Conservation (phyloP, 2,329 filamentous ascomycete species). For the Aspergillus nomiae region DNA sequence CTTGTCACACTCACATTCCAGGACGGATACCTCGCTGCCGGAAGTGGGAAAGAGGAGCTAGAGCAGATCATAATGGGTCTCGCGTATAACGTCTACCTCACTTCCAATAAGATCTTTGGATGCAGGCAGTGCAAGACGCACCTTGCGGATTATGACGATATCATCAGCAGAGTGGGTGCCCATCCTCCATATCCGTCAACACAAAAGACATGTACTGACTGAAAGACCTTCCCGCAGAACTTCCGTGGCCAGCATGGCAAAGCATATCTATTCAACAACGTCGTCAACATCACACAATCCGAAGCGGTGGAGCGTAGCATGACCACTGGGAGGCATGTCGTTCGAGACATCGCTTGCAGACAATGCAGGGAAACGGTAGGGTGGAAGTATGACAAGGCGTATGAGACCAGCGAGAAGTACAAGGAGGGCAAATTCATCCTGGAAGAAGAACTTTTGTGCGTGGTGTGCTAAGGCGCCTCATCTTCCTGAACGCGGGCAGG, state of each 20-base stretch:
- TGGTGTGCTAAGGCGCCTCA: conserved; percentile 59
- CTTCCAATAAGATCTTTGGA: conserved; percentile 82
- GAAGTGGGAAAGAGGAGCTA: conserved; percentile 19
- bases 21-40: conserved; percentile 16
- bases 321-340: conserved; percentile 94
- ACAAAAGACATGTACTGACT: conserved; percentile 13
- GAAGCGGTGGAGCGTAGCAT: conserved; percentile 94
- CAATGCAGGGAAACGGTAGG: conserved; percentile 92
- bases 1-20: conserved; percentile 25
- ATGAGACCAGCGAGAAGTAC: conserved; percentile 89
- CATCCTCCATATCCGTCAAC: conserved; percentile 4
- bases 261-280: conserved; percentile 90
- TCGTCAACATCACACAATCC: conserved; percentile 83
- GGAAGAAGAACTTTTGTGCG: conserved; percentile 85
- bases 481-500: background rate
- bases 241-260: conserved; percentile 98
- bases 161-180: conserved; percentile 79
- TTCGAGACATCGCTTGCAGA: conserved; percentile 87
- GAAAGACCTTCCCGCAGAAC: conserved; percentile 61
- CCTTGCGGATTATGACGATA: conserved; percentile 91
- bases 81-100: conserved; percentile 88
- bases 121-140: conserved; percentile 96
- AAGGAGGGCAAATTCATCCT: conserved; percentile 99
- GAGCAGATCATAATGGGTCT: conserved; percentile 68
- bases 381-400: conserved; percentile 99